A percentile compares a stretch with the other conserved stretches of the same genome.
Evolutionary conservation across 208 protist species (phyloP).

Genomic region (Trichomonas vaginalis): DNA sequence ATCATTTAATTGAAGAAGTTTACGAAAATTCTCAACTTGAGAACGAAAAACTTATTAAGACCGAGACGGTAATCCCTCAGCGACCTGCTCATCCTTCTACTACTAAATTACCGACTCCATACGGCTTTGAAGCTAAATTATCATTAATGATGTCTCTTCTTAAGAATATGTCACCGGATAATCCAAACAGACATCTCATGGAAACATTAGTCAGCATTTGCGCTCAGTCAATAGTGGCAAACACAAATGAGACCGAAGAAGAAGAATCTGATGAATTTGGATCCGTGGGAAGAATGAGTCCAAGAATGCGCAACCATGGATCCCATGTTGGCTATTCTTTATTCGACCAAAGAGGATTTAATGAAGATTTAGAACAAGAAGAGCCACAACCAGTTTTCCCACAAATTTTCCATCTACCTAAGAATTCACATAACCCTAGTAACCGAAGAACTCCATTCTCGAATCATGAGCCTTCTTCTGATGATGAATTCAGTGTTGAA

Average conservation of each 20-base stretch:
- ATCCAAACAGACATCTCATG: not conserved
- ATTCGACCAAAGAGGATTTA: not conserved
- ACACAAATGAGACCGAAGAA: not conserved
- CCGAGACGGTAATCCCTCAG: not conserved
- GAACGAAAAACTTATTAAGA: not conserved
- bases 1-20: not conserved
- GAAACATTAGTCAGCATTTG: not conserved
- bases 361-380: not conserved
- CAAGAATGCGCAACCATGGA: not conserved
- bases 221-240: not conserved
- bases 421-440: not conserved
- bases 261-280: not conserved
- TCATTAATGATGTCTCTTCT: not conserved
- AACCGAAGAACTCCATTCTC: not conserved
- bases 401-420: not conserved
- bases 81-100: not conserved
- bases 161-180: not conserved
- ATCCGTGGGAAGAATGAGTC: not conserved
- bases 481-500: not conserved
- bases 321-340: not conserved
- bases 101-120: not conserved
- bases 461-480: not conserved
- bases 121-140: not conserved
- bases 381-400: not conserved
- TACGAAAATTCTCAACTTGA: not conserved